Evolutionary conservation across 495 filamentous ascomycete species (phyloP), one percentile per base, ranked within the genome.

Genomic region (Cryomyces antarcticus): DNA sequence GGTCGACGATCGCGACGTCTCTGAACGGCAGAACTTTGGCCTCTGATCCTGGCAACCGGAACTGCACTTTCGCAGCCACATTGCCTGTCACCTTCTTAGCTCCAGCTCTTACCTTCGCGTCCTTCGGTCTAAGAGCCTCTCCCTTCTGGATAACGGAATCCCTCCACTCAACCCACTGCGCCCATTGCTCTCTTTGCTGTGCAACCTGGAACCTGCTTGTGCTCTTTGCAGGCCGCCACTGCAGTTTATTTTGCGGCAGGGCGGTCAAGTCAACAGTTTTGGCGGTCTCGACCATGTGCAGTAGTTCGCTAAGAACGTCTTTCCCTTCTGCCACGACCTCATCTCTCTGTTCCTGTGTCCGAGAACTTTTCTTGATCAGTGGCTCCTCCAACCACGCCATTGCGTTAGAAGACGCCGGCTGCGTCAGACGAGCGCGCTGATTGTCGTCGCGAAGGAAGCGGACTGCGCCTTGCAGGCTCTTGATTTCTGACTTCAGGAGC

Each of bases 381-480:
- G 82, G 80, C 43, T 76, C 70, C 13, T 77, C 68, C 5, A 88
- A 70, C 63, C 73, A 70, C 10, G 42, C 49, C 62, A 67, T 63
- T 73, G 77, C 48, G 75, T 72, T 39, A 72, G 58, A 11, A 0
- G 36, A 27, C 4, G 43, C 28, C 10, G 38, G 38, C 24, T 44
- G 51, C 3, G 63, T 64, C 30, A 76, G 54, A 29, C 75, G 70
- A 3, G 74, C 65, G 28, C 78, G 71, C n/a, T 71, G 63, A 53
- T 75, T 84, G 43, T 89, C 83, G 44, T 83, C 77, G 27, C 82
- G 72, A 24, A 93, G 62, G 60, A 76, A 88, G 38, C 78, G 73
- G 11, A 95, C 74, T 0, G 84, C 76, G 2, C 77, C 71, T 57
- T 85, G 75, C 6, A 93, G 69, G 43, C 63, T 69, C 17, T 63